A percentile compares a stretch with the other conserved stretches of the same genome.
These are phyloP conservation scores for Dioszegia crocea DNA, from an alignment of 768 basidiomycete genomes.

Conservation along the genomic window DNA sequence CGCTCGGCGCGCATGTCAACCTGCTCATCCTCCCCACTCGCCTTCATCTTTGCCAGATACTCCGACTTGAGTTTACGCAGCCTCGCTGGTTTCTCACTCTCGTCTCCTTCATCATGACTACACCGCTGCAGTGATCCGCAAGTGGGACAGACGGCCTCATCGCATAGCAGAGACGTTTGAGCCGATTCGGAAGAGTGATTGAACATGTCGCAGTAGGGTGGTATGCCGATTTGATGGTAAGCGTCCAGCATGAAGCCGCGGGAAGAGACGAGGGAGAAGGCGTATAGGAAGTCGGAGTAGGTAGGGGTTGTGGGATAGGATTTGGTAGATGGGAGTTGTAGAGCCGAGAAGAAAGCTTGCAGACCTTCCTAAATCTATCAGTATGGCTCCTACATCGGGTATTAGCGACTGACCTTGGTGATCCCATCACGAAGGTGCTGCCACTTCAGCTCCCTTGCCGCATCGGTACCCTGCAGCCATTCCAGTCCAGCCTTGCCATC, in stretches of 20 bases:
- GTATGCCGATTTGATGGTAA: constrained; percentile 75
- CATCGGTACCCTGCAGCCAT: constrained; percentile 44
- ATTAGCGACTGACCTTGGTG: constrained; percentile 14
- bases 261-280: constrained; percentile 68
- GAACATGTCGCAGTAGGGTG: constrained; percentile 70
- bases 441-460: constrained; percentile 24
- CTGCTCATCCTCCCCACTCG: background rate
- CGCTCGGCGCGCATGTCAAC: constrained; percentile 20
- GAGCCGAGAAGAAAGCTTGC: background rate
- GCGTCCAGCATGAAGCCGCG: constrained; percentile 78
- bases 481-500: constrained; percentile 35
- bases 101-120: constrained; percentile 4
- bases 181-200: constrained; percentile 32
- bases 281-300: constrained; percentile 54
- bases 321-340: constrained; percentile 13
- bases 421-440: constrained; percentile 27
- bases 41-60: constrained; percentile 1
- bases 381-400: background rate
- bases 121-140: constrained; percentile 21
- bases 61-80: background rate
- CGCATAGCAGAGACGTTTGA: constrained; percentile 17
- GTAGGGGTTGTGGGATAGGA: constrained; percentile 18
- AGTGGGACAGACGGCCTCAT: constrained; percentile 13
- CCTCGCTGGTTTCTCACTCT: background rate
- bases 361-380: background rate